Conservation (phyloP, 495 filamentous ascomycete species). For the Lasiosphaeria ovina region DNA sequence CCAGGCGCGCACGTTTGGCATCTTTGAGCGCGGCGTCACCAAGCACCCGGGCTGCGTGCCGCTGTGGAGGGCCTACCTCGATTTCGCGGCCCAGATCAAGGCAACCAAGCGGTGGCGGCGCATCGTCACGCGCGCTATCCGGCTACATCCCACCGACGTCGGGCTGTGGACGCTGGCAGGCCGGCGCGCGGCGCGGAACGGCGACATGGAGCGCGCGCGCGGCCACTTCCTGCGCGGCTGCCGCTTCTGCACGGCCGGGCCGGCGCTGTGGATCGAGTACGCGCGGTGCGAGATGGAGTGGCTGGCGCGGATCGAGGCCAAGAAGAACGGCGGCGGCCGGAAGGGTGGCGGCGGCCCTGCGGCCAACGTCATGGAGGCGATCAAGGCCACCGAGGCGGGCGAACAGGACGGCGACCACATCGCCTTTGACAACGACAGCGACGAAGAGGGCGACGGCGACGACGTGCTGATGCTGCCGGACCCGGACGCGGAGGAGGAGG, state of each 20-base stretch:
- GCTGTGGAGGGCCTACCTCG: constrained; percentile 91
- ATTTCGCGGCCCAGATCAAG: constrained; percentile 72
- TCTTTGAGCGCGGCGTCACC: constrained; percentile 82
- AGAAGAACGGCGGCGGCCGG: constrained; percentile 56
- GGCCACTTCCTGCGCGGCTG: constrained; percentile 83
- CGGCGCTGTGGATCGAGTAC: constrained; percentile 82
- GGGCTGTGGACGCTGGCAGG: constrained; percentile 89
- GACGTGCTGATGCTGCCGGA: constrained; percentile 45
- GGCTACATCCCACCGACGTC: constrained; percentile 79
- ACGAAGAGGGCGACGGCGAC: constrained; percentile 41
- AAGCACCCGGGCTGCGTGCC: constrained; percentile 79
- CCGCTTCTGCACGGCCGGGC: constrained; percentile 75
- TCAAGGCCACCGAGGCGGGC: constrained; percentile 36
- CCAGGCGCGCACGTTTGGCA: constrained; percentile 78
- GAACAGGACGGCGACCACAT: constrained; percentile 30
- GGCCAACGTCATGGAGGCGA: constrained; percentile 37
- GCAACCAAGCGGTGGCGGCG: constrained; percentile 76
- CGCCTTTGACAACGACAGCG: constrained; percentile 36
- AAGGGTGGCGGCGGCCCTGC: constrained; percentile 42
- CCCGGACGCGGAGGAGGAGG: constrained; percentile 28
- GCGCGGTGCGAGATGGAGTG: constrained; percentile 90
- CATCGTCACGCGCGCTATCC: constrained; percentile 71
- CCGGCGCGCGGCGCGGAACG: constrained; percentile 67
- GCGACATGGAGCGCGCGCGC: constrained; percentile 80
- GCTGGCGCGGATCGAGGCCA: constrained; percentile 71